Base-by-base conservation (phyloP, 768 basidiomycete genomes). In the Boletus pseudo-olivaceus region DNA sequence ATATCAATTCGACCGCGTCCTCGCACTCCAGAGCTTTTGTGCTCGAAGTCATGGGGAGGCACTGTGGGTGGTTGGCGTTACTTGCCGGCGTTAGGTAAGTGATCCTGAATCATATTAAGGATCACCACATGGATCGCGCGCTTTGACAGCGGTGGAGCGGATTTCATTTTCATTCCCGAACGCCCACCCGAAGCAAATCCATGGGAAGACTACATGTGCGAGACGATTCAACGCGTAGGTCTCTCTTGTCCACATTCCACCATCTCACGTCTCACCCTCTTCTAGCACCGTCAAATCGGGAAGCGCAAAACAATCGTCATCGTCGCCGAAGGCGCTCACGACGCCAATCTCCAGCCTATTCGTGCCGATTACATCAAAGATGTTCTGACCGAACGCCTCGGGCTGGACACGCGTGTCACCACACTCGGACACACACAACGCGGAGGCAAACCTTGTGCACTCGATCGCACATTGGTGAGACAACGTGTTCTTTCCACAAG, bases 231-330 rank as follows among this genome's bases (percentile, higher is more conserved):
- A 26, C 81, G 82, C 19, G 95, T 93, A 66, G 55, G 85, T 74
- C 7, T 14, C 40, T 14, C 39, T 34, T 23, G 34, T 45, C n/a
- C 50, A 11, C 50, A 26, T 6, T 27, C 39, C 12, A 14, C 29
- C 20, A 26, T 51, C 33, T 27, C 20, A 7, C 20, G 12, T 51
- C 51, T 54, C 38, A 62, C 23, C 7, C 47, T 42, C 43, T 49
- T 30, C 23, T 59, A 98, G 93, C 95, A 98, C 71, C 89, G 97
- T 54, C 76, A 82, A 59, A 75, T 88, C 23, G 97, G 97, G 34
- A 98, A 98, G 75, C 87, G 97, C 62, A 98, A 96, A 76, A 98
- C 96, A 1, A 97, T 99, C 60, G 93, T 99, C 54, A 97, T 99
- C 59, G 88, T 98, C 39, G 96, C 97, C 1, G 97, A 99, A 73